Conservation (phyloP, 108 stramenopile genomes). For the Cyclotella sp. region DNA sequence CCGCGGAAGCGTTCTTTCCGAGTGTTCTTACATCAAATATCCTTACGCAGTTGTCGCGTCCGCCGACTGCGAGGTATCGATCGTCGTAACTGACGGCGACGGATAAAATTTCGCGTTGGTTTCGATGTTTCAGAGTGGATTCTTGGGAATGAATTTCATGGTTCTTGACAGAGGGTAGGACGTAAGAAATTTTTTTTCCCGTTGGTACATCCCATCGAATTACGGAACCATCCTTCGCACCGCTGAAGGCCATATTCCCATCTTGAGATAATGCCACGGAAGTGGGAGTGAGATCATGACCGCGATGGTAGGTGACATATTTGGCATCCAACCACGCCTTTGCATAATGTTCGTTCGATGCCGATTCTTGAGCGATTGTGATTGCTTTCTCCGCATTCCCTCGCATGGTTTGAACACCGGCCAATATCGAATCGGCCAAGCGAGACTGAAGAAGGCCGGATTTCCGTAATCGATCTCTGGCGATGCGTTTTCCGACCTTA, state of each 20-base stretch:
- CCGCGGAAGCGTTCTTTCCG: constrained; percentile 17
- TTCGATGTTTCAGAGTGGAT: constrained; percentile 46
- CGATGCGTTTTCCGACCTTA: constrained; percentile 55
- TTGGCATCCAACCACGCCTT: constrained; percentile 67
- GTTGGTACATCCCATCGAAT: constrained; percentile 92
- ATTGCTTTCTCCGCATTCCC: constrained; percentile 17
- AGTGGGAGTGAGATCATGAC: constrained; percentile 88
- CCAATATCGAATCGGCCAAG: constrained; percentile 65
- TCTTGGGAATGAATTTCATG: constrained; percentile 8
- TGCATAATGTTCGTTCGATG: constrained; percentile 32
- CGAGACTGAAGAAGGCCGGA: constrained; percentile 67
- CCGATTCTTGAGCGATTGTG: constrained; percentile 1
- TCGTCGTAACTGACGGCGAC: constrained; percentile 94
- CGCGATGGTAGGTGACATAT: constrained; percentile 60
- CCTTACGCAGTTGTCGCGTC: constrained; percentile 85
- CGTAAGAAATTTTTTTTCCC: constrained; percentile 46
- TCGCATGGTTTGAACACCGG: constrained; percentile 38
- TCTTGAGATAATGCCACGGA: constrained; percentile 83
- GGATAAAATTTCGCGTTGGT: constrained; percentile 87
- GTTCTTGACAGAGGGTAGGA: constrained; percentile 60
- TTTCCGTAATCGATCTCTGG: constrained; percentile 63
- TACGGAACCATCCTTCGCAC: constrained; percentile 96
- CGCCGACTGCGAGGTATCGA: constrained; percentile 90
- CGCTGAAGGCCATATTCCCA: constrained; percentile 73
- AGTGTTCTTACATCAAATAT: constrained; percentile 84